phyloP scores from a whole-genome alignment of 2,329 filamentous ascomycete species.

The Paradendryphiella salina region DNA sequence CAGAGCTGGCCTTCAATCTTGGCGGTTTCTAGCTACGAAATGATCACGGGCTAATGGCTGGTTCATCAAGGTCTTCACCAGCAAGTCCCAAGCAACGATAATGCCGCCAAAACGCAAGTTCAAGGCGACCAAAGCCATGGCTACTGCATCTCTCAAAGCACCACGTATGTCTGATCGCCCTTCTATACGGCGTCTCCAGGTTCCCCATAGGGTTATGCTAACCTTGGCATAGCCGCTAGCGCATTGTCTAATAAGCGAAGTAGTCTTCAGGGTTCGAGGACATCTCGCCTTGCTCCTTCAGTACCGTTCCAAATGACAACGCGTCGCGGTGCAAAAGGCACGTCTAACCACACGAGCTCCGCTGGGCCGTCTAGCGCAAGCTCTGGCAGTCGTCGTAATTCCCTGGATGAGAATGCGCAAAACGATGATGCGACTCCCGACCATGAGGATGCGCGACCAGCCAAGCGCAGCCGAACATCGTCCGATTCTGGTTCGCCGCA shows the following conservation, averaged over 20 bases:
- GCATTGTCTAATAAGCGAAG: conserved; percentile 44
- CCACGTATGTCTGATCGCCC: conserved; percentile 25
- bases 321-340: conserved; percentile 48
- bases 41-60: conserved; percentile 26
- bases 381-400: conserved; percentile 47
- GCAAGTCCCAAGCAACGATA: conserved; percentile 18
- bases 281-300: conserved; percentile 51
- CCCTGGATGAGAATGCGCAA: conserved; percentile 41
- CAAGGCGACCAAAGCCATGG: conserved; percentile 26
- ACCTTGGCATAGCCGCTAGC: conserved; percentile 45
- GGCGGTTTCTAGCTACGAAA: conserved; percentile 1
- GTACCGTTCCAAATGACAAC: conserved; percentile 56
- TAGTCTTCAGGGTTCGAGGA: conserved; percentile 38
- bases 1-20: background rate
- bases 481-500: conserved; percentile 45
- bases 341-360: conserved; percentile 43
- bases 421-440: conserved; percentile 35
- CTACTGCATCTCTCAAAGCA: conserved; percentile 21
- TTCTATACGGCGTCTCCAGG: conserved; percentile 17
- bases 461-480: conserved; percentile 46
- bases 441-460: conserved; percentile 42
- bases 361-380: conserved; percentile 42
- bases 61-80: conserved; percentile 9
- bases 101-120: conserved; percentile 44
- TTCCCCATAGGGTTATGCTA: conserved; percentile 33